Evolutionary conservation across 352 stramenopile species (phyloP), one percentile per base, ranked within the genome.

Genomic region (Phytopythium cucurbitacearum): DNA sequence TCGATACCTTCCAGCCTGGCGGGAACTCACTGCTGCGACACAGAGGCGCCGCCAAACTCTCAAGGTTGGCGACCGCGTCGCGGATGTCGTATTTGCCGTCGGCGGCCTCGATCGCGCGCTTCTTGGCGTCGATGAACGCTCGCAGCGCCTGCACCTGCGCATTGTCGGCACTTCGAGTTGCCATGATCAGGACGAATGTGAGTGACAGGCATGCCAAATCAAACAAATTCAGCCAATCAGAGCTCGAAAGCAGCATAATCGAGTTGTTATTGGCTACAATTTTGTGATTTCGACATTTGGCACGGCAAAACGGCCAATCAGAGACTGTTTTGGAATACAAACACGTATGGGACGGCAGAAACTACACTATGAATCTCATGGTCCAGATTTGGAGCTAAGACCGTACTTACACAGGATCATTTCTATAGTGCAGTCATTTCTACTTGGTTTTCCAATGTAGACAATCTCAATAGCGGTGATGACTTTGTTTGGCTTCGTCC

Each of bases 31-130:
- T 50, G 9, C 62, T 48, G 12, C 47, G 48, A 33, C 51, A 44
- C 21, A 89, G 56, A 7, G 76, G 79, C n/a, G 44, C 56, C 13
- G 59, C 53, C 10, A 89, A 64, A 34, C 78, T 48, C 12, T 59
- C 37, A 13, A 89, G 54, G 34, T 67, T 53, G 0, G 10, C 33
- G 4, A 68, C 56, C 32, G 74, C 74, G 13, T 16, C 54, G 0
- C 12, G 44, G 0, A 87, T 43, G 40, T 87, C 74, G 53, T 84
- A 89, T 9, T 52, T 51, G 16, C 64, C 62, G 40, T 86, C 79
- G 4, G 79, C 79, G 5, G 62, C 62, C 28, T 73, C 52, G 39
- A 89, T 45, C 21, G 56, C 52, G 36, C 68, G 65, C 64, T 84
- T 87, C 57, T 56, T 65, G 12, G 51, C 48, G n/a, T 76, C 71